These are phyloP conservation scores for Nicotiana undulata DNA, from an alignment of 257 asterid species.

Conservation along the genomic window DNA sequence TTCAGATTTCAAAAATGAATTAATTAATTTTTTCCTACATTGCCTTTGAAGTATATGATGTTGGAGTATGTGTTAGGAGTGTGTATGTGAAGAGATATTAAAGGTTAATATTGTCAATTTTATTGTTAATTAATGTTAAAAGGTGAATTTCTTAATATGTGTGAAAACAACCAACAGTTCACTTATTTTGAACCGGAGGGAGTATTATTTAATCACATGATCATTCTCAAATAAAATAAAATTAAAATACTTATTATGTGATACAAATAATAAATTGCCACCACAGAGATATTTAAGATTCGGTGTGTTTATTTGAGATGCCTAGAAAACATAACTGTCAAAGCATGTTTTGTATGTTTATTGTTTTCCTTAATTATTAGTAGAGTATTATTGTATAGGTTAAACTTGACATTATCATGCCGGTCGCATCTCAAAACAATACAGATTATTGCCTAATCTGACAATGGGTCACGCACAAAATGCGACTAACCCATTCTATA, in stretches of 20 bases:
- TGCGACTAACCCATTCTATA: not conserved
- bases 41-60: no score
- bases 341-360: not conserved
- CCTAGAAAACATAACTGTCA: not conserved
- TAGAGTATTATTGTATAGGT: not conserved
- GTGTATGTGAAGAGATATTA: no score
- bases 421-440: not conserved
- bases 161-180: no score
- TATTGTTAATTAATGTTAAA: no score
- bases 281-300: not conserved
- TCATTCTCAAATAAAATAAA: no score
- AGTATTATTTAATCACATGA: no score
- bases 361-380: not conserved
- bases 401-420: constrained; percentile 1
- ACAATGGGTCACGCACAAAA: not conserved
- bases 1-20: no score
- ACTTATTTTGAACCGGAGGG: no score
- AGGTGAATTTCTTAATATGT: no score
- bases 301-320: not conserved
- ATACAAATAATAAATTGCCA: not conserved
- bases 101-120: no score
- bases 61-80: no score
- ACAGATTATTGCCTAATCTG: not conserved
- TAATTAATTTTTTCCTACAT: no score
- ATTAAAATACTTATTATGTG: not conserved